Conservation (phyloP, 768 basidiomycete species). For the Tylopilus sp. region DNA sequence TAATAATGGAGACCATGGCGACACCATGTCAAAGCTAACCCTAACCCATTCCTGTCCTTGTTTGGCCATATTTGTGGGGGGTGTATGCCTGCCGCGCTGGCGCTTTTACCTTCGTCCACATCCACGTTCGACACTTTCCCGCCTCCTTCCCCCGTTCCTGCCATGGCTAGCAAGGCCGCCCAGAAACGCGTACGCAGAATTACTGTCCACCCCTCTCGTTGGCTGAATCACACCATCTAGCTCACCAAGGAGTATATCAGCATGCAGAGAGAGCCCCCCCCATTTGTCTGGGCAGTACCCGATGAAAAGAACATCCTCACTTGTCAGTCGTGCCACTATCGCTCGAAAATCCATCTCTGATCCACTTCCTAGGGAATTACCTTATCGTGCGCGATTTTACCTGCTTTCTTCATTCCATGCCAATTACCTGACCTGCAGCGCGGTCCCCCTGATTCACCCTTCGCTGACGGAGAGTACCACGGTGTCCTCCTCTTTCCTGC, state of each 20-base stretch:
- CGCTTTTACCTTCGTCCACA: conserved; percentile 23
- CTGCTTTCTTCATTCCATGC: neutral
- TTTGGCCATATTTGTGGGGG: conserved; percentile 30
- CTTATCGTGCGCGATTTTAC: conserved; percentile 65
- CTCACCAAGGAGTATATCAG: conserved; percentile 84
- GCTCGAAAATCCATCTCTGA: conserved; percentile 9
- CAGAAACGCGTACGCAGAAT: conserved; percentile 67
- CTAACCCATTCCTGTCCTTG: conserved; percentile 20
- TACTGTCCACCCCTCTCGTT: conserved; percentile 1
- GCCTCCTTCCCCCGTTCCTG: conserved; percentile 1
- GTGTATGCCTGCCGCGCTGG: conserved; percentile 22
- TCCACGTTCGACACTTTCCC: conserved; percentile 12
- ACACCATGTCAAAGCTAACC: conserved; percentile 15
- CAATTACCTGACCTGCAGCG: conserved; percentile 46
- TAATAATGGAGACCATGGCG: conserved; percentile 6
- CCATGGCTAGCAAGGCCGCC: conserved; percentile 84
- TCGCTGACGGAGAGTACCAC: conserved; percentile 89
- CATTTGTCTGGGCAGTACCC: conserved; percentile 92
- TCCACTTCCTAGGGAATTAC: conserved; percentile 74
- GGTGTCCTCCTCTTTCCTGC: conserved; percentile 89
- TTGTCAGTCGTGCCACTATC: conserved; percentile 54
- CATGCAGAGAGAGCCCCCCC: conserved; percentile 93
- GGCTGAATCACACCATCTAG: conserved; percentile 34
- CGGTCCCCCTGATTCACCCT: conserved; percentile 93
- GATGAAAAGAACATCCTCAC: conserved; percentile 97